Evolutionary conservation across 768 basidiomycete species (phyloP), one percentile per base, ranked within the genome.

Genomic region (Russula lepida): DNA sequence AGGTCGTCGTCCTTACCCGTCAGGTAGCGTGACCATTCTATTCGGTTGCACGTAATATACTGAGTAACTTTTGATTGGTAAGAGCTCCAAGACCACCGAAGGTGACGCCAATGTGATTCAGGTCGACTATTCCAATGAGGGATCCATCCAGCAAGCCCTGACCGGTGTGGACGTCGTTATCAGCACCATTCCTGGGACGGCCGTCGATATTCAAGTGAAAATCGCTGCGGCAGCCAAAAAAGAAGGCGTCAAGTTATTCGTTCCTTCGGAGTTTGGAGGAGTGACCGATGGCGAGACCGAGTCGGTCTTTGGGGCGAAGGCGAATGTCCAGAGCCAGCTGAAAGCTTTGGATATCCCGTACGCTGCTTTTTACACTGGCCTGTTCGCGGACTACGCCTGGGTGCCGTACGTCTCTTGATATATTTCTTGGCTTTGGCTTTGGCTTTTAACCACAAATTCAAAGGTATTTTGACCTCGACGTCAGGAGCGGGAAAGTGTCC

Each of bases 11-110:
- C 44, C 65, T 66, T 5, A 47, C 64, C 13, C 65, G 65, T 11
- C 53, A 52, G 49, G 64, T 65, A 50, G 41, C 21, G 37, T 21
- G 19, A 0, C 1, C 6, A 25, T 4, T n/a, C n/a, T n/a, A 17
- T 41, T n/a, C 19, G 19, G 41, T 9, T n/a, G 8, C 8, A n/a
- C 43, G 21, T n/a, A 21, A 44, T 44, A 44, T 44, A 21, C 11
- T 44, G 43, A 44, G 41, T 43, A 43, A n/a, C 11, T 8, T n/a
- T 43, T 43, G 9, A n/a, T 19, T 43, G n/a, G 3, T 30, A 53
- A 65, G 58, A 70, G 70, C 53, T 72, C 70, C 8, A 68, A 70
- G n/a, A 66, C 54, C 13, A 52, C 64, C 12, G n/a, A 44, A 44
- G 43, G 43, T 2, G 4, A 4, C 21, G 43, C 21, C 21, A 44